These are phyloP conservation scores for Vachellia collinsii DNA, from an alignment of 306 rosid genomes.

Conservation along the genomic window DNA sequence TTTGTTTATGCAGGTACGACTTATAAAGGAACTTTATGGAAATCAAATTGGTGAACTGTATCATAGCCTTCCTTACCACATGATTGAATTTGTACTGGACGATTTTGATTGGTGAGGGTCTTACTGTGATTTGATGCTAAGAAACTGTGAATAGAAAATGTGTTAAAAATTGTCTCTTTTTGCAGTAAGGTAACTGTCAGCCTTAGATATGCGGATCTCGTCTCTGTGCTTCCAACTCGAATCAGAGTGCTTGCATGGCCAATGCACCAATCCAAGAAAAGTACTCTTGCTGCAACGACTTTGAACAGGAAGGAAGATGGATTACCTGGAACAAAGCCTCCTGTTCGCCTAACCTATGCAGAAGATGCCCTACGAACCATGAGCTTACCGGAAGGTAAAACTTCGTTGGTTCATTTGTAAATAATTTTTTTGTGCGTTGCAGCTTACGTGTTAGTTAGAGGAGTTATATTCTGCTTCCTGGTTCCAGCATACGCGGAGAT, in stretches of 20 bases:
- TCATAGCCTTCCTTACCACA: slow-evolving; percentile 66
- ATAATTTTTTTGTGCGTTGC: neutral
- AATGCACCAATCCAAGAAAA: slow-evolving; percentile 49
- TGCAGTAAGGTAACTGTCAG: slow-evolving; percentile 71
- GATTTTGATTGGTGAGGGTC: slow-evolving; percentile 65
- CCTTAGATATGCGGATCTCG: slow-evolving; percentile 65
- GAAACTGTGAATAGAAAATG: neutral
- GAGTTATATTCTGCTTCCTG: neutral
- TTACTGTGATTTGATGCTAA: neutral
- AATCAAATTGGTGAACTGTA: slow-evolving; percentile 63
- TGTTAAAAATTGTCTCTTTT: slow-evolving; percentile 34
- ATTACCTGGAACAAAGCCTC: slow-evolving; percentile 33
- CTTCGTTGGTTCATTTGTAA: neutral
- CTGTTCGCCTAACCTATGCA: slow-evolving; percentile 59
- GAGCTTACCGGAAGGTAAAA: slow-evolving; percentile 68
- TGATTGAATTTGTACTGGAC: slow-evolving; percentile 55
- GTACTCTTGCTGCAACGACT: slow-evolving; percentile 20
- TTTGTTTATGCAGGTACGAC: slow-evolving; percentile 58
- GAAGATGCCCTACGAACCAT: slow-evolving; percentile 66
- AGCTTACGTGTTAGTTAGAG: neutral
- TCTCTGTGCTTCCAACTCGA: slow-evolving; percentile 61
- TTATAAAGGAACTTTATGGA: slow-evolving; percentile 71
- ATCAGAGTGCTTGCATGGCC: slow-evolving; percentile 72
- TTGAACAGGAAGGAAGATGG: slow-evolving; percentile 57
- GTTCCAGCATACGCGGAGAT: slow-evolving; percentile 76